Conservation (phyloP, 2,329 filamentous ascomycete genomes). For the Thyridium curvatum region DNA sequence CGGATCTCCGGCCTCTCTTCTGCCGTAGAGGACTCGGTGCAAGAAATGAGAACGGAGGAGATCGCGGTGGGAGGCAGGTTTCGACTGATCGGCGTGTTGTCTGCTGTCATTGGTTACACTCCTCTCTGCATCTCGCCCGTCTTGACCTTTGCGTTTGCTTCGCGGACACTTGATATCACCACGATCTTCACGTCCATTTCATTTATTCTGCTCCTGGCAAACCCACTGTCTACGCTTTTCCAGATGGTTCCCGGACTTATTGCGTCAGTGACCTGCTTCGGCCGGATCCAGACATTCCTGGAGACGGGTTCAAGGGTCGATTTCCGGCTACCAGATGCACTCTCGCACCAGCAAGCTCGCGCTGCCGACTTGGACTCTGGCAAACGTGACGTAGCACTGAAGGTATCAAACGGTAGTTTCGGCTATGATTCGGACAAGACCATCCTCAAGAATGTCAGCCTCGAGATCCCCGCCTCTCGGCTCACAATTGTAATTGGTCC, state of each 20-base stretch:
- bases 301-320: conserved; percentile 19
- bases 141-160: conserved; percentile 20
- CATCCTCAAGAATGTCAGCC: conserved; percentile 22
- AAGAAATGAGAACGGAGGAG: conserved; percentile 25
- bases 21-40: conserved; percentile 20
- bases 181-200: conserved; percentile 24
- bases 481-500: conserved; percentile 35
- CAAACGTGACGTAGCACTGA: neutral
- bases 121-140: conserved; percentile 29
- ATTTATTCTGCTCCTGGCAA: conserved; percentile 24
- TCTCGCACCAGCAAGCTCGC: neutral
- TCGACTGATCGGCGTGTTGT: conserved; percentile 16
- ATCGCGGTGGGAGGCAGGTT: conserved; percentile 19
- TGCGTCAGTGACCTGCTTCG: conserved; percentile 22
- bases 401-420: conserved; percentile 19
- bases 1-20: conserved; percentile 28
- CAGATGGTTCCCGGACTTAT: conserved; percentile 23
- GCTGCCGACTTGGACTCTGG: neutral
- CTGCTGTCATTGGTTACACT: conserved; percentile 21
- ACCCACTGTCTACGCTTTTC: conserved; percentile 22
- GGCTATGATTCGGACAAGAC: conserved; percentile 23
- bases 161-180: conserved; percentile 13
- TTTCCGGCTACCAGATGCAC: conserved; percentile 10
- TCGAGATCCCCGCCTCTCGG: conserved; percentile 19
- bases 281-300: conserved; percentile 29